Base-by-base conservation (phyloP, 495 filamentous ascomycete genomes). In the Polyplosphaeria fusca region DNA sequence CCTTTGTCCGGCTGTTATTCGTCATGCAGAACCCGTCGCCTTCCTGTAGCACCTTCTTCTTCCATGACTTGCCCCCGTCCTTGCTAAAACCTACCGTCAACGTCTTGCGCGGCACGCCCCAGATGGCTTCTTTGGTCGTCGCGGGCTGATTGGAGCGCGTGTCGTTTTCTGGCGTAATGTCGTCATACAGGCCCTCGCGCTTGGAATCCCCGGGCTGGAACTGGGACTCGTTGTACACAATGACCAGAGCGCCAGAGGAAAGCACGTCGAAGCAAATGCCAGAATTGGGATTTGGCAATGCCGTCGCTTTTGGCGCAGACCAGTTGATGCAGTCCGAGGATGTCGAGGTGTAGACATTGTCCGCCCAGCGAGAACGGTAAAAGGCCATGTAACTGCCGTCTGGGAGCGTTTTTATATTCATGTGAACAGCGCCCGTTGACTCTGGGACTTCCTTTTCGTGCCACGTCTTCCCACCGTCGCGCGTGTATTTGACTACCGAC, bases 101-200 rank as follows among this genome's bases (percentile, higher is more conserved):
- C 27, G 52, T 35, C 41, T 55, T 55, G 26, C 52, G 13, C n/a
- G 52, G 40, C 5, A 47, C 52, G 14, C 52, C 52, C 52, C 52
- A 55, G 22, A 55, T 37, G 1, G 52, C 52, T 24, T 45, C 52
- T n/a, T 32, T 45, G 11, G 44, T 37, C 39, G 14, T 2, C 40
- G 23, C 5, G 4, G 52, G 52, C 40, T 55, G 52, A 24, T 55
- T 55, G 5, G 2, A 25, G 2, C 52, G 22, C 40, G 5, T 55
- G 28, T 55, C 52, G 26, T 45, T 25, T n/a, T 5, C 25, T n/a
- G 52, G 41, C 14, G 52, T 55, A 20, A 55, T 55, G 18, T 55
- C 52, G 20, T 55, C 52, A 18, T 55, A 55, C n/a, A 55, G 30
- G 26, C 52, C 52, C 26, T 55, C 52, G 7, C 52, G 40, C 35